Evolutionary conservation across 805 yeast genomes (phyloP).

Genomic region (Hanseniaspora osmophila): DNA sequence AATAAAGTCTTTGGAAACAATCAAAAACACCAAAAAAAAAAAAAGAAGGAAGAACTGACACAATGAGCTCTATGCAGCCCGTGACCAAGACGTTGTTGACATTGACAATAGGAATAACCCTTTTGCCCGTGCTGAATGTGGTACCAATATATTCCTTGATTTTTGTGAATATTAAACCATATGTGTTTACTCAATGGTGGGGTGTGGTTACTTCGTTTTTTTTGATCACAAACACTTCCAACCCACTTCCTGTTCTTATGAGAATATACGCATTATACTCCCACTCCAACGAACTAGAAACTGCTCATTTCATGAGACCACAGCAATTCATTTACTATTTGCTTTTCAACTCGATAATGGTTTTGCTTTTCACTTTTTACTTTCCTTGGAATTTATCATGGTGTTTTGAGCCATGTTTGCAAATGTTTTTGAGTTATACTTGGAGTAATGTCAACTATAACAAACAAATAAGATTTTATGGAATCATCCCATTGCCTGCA

Average conservation of each 20-base stretch:
- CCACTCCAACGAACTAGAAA: slow-evolving; percentile 3
- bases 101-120: slow-evolving; percentile 17
- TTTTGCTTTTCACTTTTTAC: neutral
- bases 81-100: slow-evolving; percentile 26
- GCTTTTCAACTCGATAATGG: slow-evolving; percentile 2
- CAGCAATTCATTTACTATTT: slow-evolving; percentile 1
- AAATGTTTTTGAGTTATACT: slow-evolving; percentile 32
- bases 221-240: neutral
- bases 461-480: slow-evolving; percentile 38
- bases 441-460: slow-evolving; percentile 49
- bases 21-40: neutral
- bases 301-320: neutral
- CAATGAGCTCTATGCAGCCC: slow-evolving; percentile 22
- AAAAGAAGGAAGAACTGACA: neutral
- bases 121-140: neutral
- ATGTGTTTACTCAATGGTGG: neutral
- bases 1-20: too few species aligned
- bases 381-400: neutral
- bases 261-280: slow-evolving; percentile 2
- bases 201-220: slow-evolving; percentile 2
- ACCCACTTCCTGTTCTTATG: neutral
- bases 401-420: slow-evolving; percentile 3
- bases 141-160: neutral
- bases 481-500: slow-evolving; percentile 40
- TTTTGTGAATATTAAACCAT: neutral